Base-by-base conservation (phyloP, 2,329 filamentous ascomycete genomes). In the Colletotrichum musae region DNA sequence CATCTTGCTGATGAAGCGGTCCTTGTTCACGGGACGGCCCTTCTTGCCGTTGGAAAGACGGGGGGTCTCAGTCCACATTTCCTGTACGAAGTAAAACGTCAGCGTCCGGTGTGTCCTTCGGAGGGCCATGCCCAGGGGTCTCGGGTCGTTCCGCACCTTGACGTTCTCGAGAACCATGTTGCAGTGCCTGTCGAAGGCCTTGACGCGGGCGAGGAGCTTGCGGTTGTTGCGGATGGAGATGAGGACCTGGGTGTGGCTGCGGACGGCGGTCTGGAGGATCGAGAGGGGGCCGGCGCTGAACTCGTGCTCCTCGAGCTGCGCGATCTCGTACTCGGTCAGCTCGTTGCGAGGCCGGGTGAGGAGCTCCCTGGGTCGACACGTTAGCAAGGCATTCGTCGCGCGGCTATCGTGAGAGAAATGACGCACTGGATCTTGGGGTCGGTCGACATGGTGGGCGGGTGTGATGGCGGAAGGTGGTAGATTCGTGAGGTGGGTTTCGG, bases 61-160 rank as follows among this genome's bases (percentile, higher is more conserved):
- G 57, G 95, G 94, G 64, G 93, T 96, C 85, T 99, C 96, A 10
- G 95, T 98, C 96, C 96, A 99, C 95, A 99, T 98, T 85, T 99
- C 96, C 87, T 53, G 45, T 18, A 12, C 36, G 43, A 50, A 28
- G 9, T 6, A 5, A 16, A 45, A 15, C n/a, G 45, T 70, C 63
- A 70, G 67, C 56, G 13, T 21, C 15, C 28, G 52, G 28, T 56
- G 28, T 41, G 7, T 32, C 32, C 7, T 47, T 53, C 12, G 47
- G 12, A 21, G 18, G 13, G 18, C 18, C 47, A 18, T 13, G 7
- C 18, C 18, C 47, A 24, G 43, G 12, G 21, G 28, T 18, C 39
- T 18, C 15, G 41, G 41, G 41, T 51, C n/a, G 43, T 57, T 57
- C 67, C 32, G 67, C 51, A 70, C 67, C 70, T 84, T 83, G 52